phyloP scores from a whole-genome alignment of 768 basidiomycete species.

The Dentipellis fragilis region DNA sequence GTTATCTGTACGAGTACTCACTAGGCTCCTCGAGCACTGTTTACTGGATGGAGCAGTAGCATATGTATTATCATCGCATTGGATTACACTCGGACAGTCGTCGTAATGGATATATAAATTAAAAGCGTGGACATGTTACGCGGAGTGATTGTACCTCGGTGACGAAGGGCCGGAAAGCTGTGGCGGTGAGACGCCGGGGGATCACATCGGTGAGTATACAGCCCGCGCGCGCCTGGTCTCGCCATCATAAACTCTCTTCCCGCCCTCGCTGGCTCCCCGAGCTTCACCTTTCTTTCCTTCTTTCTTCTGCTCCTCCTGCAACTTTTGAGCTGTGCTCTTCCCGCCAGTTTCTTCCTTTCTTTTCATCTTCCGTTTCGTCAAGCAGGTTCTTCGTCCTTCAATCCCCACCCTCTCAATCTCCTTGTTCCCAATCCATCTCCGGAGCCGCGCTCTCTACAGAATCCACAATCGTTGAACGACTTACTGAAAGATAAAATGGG shows the following conservation, averaged over 20 bases:
- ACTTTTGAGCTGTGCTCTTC: neutral
- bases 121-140: no score
- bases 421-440: constrained; percentile 4
- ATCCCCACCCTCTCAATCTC: neutral
- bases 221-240: no score
- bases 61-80: no score
- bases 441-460: neutral
- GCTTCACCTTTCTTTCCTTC: neutral
- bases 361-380: constrained; percentile 7
- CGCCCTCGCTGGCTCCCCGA: neutral
- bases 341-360: neutral
- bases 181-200: no score
- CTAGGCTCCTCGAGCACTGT: no score
- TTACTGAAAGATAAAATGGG: constrained; percentile 42
- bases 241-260: neutral
- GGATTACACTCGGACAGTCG: no score
- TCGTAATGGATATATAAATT: no score
- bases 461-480: constrained; percentile 1
- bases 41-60: no score
- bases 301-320: neutral
- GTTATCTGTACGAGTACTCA: no score
- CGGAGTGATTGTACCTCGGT: no score
- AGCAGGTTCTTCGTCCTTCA: constrained; percentile 6
- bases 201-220: no score
- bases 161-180: no score